Evolutionary conservation across 2,329 filamentous ascomycete genomes (phyloP).

Genomic region (Chaetomium olivaceum): DNA sequence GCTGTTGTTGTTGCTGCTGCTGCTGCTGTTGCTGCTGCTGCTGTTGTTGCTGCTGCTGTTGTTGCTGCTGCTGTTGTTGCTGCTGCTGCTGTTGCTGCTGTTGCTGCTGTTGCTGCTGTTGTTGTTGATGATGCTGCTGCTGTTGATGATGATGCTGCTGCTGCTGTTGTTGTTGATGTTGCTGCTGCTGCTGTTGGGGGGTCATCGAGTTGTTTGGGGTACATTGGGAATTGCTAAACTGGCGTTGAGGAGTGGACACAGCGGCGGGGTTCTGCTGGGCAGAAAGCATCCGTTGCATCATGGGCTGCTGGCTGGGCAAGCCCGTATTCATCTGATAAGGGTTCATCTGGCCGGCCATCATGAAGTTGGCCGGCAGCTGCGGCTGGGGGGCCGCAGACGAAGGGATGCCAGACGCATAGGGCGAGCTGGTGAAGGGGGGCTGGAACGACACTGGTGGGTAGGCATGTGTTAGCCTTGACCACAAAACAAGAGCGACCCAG

Average conservation of each 20-base stretch:
- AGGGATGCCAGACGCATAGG: constrained; percentile 57
- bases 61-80: not conserved
- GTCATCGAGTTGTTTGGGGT: constrained; percentile 42
- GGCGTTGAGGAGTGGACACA: constrained; percentile 42
- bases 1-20: not conserved
- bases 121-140: too few species aligned
- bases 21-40: not conserved
- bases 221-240: constrained; percentile 41
- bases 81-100: not conserved
- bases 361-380: constrained; percentile 54
- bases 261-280: constrained; percentile 40
- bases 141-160: too few species aligned
- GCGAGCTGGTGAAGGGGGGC: constrained; percentile 57
- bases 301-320: constrained; percentile 49
- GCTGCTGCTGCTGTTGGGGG: constrained; percentile 26
- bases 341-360: constrained; percentile 56
- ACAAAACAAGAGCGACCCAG: constrained; percentile 1
- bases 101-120: too few species aligned
- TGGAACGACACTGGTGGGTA: constrained; percentile 56
- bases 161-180: too few species aligned
- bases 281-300: constrained; percentile 49
- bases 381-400: constrained; percentile 51
- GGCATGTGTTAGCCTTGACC: constrained; percentile 22
- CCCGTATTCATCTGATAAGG: constrained; percentile 57
- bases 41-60: not conserved